These are phyloP conservation scores for Didymella lethalis DNA, from an alignment of 2,329 filamentous ascomycete genomes.

Conservation along the genomic window DNA sequence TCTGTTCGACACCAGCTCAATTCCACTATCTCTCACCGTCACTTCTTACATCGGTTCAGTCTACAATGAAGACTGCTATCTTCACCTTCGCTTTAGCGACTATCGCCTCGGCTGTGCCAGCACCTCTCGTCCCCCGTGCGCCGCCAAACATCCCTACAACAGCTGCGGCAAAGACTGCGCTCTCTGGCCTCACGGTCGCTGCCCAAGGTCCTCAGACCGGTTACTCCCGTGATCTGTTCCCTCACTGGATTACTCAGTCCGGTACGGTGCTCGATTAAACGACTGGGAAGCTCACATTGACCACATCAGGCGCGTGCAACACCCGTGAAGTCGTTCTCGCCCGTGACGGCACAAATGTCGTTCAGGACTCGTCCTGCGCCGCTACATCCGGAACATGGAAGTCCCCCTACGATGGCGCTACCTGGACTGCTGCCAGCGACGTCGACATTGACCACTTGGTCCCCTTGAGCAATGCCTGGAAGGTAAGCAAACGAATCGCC, in stretches of 20 bases:
- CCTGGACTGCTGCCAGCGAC: slow-evolving; percentile 72
- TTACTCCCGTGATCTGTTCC: slow-evolving; percentile 74
- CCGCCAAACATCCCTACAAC: slow-evolving; percentile 70
- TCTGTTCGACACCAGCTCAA: not conserved
- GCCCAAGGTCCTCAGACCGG: slow-evolving; percentile 61
- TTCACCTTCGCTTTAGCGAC: slow-evolving; percentile 35
- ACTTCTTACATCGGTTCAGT: not conserved
- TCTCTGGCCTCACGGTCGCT: slow-evolving; percentile 66
- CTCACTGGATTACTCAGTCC: slow-evolving; percentile 71
- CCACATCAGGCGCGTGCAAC: slow-evolving; percentile 63
- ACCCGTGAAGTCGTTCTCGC: slow-evolving; percentile 75
- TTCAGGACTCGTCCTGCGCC: slow-evolving; percentile 64
- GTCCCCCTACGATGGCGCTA: slow-evolving; percentile 76
- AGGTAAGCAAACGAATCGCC: slow-evolving; percentile 48
- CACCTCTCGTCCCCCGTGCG: slow-evolving; percentile 47
- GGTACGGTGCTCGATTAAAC: not conserved
- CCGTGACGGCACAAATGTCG: slow-evolving; percentile 74
- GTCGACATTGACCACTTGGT: slow-evolving; percentile 87
- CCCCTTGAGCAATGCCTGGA: slow-evolving; percentile 81
- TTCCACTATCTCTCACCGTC: not conserved
- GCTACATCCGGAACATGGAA: slow-evolving; percentile 73
- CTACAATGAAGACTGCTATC: slow-evolving; percentile 44
- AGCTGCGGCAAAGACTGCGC: slow-evolving; percentile 64
- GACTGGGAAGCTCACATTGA: not conserved
- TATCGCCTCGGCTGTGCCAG: slow-evolving; percentile 40